Percentiles rank a stretch among this genome's conserved stretches.
Conservation (phyloP, 495 filamentous ascomycete genomes). For the Hypomontagnella submonticulosa region DNA sequence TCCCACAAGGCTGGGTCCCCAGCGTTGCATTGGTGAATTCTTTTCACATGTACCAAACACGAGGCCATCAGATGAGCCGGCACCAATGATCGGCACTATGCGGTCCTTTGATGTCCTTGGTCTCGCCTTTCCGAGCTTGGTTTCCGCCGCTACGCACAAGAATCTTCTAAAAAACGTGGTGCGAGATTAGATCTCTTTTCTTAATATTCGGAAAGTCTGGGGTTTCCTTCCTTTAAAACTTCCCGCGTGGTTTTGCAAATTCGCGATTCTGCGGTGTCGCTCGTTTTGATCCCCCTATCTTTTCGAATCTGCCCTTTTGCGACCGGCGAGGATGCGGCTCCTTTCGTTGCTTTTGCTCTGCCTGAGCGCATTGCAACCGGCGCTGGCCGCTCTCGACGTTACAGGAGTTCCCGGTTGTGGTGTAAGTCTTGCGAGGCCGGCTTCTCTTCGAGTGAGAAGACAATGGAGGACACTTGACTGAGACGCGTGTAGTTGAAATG, state of each 20-base stretch:
- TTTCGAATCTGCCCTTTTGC: slow-evolving; percentile 15
- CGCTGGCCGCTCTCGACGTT: slow-evolving; percentile 37
- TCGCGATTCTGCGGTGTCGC: slow-evolving; percentile 28
- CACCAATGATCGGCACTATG: slow-evolving; percentile 23
- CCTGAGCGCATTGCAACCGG: slow-evolving; percentile 37
- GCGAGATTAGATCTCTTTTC: slow-evolving; percentile 5
- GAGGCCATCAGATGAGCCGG: slow-evolving; percentile 9
- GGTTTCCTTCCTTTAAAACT: slow-evolving; percentile 30
- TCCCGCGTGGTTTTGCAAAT: not conserved
- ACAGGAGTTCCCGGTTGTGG: slow-evolving; percentile 34
- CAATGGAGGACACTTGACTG: slow-evolving; percentile 6
- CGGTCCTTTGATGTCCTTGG: slow-evolving; percentile 25
- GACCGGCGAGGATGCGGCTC: slow-evolving; percentile 28
- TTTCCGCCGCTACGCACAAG: slow-evolving; percentile 7
- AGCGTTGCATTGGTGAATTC: slow-evolving; percentile 23
- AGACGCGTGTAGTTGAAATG: slow-evolving; percentile 33
- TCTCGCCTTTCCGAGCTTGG: slow-evolving; percentile 10
- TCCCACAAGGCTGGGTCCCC: slow-evolving; percentile 40
- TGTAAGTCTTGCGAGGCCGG: slow-evolving; percentile 29
- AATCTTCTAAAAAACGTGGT: not conserved
- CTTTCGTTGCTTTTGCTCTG: slow-evolving; percentile 37
- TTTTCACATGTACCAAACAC: slow-evolving; percentile 20
- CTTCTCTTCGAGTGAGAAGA: not conserved
- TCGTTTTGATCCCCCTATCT: slow-evolving; percentile 27
- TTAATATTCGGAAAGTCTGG: slow-evolving; percentile 14